Conservation (phyloP, 768 basidiomycete species). For the Infundibulicybe gibba region DNA sequence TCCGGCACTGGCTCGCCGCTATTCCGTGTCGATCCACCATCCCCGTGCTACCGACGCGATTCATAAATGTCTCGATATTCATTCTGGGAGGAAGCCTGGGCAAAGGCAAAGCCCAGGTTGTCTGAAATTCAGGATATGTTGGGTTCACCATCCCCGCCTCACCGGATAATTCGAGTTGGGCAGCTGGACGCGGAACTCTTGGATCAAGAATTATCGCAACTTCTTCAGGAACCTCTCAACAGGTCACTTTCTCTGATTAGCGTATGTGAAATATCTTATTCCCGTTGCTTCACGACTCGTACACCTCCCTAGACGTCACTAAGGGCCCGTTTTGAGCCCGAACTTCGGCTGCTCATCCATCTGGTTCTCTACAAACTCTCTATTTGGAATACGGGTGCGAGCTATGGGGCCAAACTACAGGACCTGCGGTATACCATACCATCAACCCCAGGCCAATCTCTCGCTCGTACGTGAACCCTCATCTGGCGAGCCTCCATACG, state of each 20-base stretch:
- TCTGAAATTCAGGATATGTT: constrained; percentile 41
- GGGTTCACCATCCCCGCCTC: constrained; percentile 20
- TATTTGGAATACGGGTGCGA: constrained; percentile 75
- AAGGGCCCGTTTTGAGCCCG: constrained; percentile 66
- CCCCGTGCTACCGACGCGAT: too few relatives aligned
- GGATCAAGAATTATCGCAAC: constrained; percentile 80
- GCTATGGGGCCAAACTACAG: constrained; percentile 82
- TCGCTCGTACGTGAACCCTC: constrained; percentile 32
- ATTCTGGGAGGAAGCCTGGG: constrained; percentile 65
- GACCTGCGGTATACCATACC: constrained; percentile 60
- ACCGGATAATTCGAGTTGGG: constrained; percentile 74
- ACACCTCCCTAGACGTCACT: constrained; percentile 45
- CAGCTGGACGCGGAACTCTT: constrained; percentile 90
- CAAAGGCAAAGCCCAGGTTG: constrained; percentile 52
- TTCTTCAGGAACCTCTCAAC: constrained; percentile 79
- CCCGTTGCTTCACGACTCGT: background rate
- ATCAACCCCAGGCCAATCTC: constrained; percentile 11
- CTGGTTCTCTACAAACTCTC: constrained; percentile 78
- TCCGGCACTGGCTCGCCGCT: too few relatives aligned
- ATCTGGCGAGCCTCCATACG: constrained; percentile 2
- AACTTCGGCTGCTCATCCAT: constrained; percentile 67
- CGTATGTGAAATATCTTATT: constrained; percentile 36
- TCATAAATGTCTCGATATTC: constrained; percentile 12
- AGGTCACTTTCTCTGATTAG: constrained; percentile 66
- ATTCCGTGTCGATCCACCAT: too few relatives aligned